These are phyloP conservation scores for Plicaturopsis crispa DNA, from an alignment of 768 basidiomycete genomes.

Conservation along the genomic window DNA sequence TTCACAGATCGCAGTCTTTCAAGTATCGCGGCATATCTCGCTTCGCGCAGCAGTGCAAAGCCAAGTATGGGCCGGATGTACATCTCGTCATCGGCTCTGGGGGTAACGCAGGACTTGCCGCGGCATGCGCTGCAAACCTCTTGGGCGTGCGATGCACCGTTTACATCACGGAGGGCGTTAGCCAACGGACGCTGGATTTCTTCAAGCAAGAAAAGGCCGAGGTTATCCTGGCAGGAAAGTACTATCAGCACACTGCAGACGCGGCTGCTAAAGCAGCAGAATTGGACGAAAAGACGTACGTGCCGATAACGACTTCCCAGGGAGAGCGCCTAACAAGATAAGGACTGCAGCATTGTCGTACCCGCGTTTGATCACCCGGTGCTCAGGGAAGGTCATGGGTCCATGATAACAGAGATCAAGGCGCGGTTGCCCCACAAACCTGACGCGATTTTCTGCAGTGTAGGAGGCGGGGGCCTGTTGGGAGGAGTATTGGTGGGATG, in stretches of 20 bases:
- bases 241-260: conserved; percentile 50
- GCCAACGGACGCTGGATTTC: conserved; percentile 38
- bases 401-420: conserved; percentile 60
- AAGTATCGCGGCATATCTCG: conserved; percentile 68
- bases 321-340: conserved; percentile 2
- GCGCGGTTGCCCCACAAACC: conserved; percentile 48
- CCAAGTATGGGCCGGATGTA: conserved; percentile 40
- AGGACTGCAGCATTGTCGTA: conserved; percentile 44
- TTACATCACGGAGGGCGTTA: conserved; percentile 51
- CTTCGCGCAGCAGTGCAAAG: conserved; percentile 45
- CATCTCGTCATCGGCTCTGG: conserved; percentile 69
- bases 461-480: conserved; percentile 68
- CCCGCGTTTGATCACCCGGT: conserved; percentile 65
- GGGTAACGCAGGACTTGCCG: conserved; percentile 77
- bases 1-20: conserved; percentile 71
- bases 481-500: conserved; percentile 71
- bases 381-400: conserved; percentile 74
- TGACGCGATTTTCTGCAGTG: conserved; percentile 69
- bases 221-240: conserved; percentile 47
- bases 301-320: conserved; percentile 6
- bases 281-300: conserved; percentile 46
- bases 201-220: conserved; percentile 48
- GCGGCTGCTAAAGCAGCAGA: conserved; percentile 41
- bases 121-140: conserved; percentile 51
- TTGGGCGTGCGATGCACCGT: conserved; percentile 58